Conservation (phyloP, 495 filamentous ascomycete genomes). For the Penicillium paxilli region DNA sequence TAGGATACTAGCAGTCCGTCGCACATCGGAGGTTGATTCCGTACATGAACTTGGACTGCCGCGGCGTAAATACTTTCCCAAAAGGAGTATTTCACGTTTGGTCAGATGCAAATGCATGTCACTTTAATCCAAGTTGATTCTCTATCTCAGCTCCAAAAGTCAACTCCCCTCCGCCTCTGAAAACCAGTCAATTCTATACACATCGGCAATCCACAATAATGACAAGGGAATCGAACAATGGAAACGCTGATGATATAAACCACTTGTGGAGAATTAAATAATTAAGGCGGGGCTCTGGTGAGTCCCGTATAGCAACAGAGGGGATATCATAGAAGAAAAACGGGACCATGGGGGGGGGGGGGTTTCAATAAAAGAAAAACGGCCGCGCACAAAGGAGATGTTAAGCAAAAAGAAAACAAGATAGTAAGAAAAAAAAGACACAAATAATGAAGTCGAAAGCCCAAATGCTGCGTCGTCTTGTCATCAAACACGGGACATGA, state of each 20-base stretch:
- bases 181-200: slow-evolving; percentile 21
- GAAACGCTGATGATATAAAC: slow-evolving; percentile 25
- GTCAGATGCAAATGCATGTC: slow-evolving; percentile 20
- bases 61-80: too few species aligned
- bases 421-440: too few species aligned
- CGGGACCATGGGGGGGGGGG: slow-evolving; percentile 11
- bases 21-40: slow-evolving; percentile 14
- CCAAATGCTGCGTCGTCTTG: slow-evolving; percentile 48
- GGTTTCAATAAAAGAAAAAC: slow-evolving; percentile 15
- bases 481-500: slow-evolving; percentile 48
- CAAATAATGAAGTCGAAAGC: slow-evolving; percentile 28
- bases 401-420: slow-evolving; percentile 11
- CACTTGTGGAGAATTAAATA: slow-evolving; percentile 27
- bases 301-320: slow-evolving; percentile 31
- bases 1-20: neutral
- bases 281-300: slow-evolving; percentile 28
- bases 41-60: neutral
- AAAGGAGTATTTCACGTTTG: too few species aligned
- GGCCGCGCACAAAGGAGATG: slow-evolving; percentile 19
- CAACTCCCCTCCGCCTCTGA: slow-evolving; percentile 8
- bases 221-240: slow-evolving; percentile 18
- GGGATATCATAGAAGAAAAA: slow-evolving; percentile 37
- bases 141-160: slow-evolving; percentile 11
- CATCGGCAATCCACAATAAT: slow-evolving; percentile 20
- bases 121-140: slow-evolving; percentile 16